phyloP scores from a whole-genome alignment of 805 yeast genomes.

The Saccharomyces paradoxus region DNA sequence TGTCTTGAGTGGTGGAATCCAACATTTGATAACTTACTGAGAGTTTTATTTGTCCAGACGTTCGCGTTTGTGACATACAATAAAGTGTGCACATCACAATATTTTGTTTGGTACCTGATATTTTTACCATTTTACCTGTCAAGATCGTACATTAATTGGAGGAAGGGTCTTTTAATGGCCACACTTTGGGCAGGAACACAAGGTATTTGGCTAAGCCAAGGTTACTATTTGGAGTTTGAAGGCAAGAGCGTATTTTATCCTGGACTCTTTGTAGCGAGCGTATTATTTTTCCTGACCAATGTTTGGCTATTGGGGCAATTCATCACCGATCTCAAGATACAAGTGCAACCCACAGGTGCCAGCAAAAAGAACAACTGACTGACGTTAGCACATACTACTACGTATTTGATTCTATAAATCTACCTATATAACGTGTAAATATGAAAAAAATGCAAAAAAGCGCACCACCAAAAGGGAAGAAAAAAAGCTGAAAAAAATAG shows the following conservation, averaged over 20 bases:
- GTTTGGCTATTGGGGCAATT: conserved; percentile 52
- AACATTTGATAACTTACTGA: conserved; percentile 35
- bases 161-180: conserved; percentile 37
- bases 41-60: conserved; percentile 66
- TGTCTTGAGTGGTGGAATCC: conserved; percentile 16
- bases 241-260: conserved; percentile 60
- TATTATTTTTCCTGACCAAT: conserved; percentile 53
- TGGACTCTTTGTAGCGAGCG: conserved; percentile 47
- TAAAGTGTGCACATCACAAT: conserved; percentile 88
- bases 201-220: conserved; percentile 70
- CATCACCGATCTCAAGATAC: conserved; percentile 35
- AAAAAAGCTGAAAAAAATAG: not conserved
- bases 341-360: not conserved
- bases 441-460: not conserved
- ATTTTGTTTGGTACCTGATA: conserved; percentile 89
- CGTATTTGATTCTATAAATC: not conserved
- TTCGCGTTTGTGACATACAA: conserved; percentile 69
- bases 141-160: conserved; percentile 32
- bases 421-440: not conserved
- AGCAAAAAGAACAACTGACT: not conserved
- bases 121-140: conserved; percentile 68
- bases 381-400: not conserved
- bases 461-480: not conserved
- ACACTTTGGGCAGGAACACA: conserved; percentile 64
- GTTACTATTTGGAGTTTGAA: conserved; percentile 70